Conservation (phyloP, 495 filamentous ascomycete genomes). For the Penicillium bovifimosum region DNA sequence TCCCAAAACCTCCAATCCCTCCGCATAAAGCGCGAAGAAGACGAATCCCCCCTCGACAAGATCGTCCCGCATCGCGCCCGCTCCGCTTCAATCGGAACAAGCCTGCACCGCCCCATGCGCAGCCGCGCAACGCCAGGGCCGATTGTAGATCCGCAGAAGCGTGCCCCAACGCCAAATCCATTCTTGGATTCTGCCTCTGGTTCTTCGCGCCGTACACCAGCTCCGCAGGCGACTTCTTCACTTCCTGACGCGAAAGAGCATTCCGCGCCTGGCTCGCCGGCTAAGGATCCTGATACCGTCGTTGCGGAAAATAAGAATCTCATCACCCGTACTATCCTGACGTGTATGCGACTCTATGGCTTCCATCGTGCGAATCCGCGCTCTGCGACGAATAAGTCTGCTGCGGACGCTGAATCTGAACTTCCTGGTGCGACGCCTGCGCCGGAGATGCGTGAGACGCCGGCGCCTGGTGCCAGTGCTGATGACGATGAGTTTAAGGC, state of each 20-base stretch:
- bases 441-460: constrained; percentile 19
- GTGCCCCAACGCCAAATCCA: constrained; percentile 24
- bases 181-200: constrained; percentile 22
- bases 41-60: constrained; percentile 28
- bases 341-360: constrained; percentile 61
- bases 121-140: constrained; percentile 9
- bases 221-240: constrained; percentile 12
- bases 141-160: constrained; percentile 22
- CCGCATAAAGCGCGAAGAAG: constrained; percentile 39
- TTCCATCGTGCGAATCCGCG: constrained; percentile 44
- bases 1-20: constrained; percentile 33
- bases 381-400: constrained; percentile 15
- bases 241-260: constrained; percentile 14
- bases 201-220: constrained; percentile 7
- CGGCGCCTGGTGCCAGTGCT: constrained; percentile 14
- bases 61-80: constrained; percentile 30
- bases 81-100: constrained; percentile 36
- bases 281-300: constrained; percentile 32
- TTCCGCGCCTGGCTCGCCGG: constrained; percentile 14
- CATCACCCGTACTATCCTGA: constrained; percentile 48
- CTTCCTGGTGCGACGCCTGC: constrained; percentile 3
- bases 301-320: constrained; percentile 39
- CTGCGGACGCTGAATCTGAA: constrained; percentile 17
- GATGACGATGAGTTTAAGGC: constrained; percentile 60
- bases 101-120: constrained; percentile 24